phyloP scores from a whole-genome alignment of 768 basidiomycete genomes.

The Boletus rex-veris region DNA sequence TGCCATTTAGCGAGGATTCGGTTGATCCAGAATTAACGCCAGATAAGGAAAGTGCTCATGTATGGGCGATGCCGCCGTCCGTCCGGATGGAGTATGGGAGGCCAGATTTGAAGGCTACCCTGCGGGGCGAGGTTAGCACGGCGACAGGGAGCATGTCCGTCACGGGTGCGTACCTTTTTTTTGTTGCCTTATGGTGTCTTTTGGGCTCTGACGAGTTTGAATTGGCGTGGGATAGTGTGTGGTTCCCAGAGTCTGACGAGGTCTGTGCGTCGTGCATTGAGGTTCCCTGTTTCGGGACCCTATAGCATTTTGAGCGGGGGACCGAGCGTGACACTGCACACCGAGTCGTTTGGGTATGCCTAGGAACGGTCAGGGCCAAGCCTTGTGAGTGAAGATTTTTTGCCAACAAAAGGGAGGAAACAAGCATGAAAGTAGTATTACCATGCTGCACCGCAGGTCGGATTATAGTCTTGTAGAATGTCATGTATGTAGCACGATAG shows the following conservation, averaged over 20 bases:
- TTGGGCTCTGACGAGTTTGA: too few relatives aligned
- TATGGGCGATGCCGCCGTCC: constrained; percentile 11
- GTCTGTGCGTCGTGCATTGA: constrained; percentile 39
- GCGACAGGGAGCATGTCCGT: constrained; percentile 43
- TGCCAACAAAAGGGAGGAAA: too few relatives aligned
- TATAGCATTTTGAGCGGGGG: constrained; percentile 31
- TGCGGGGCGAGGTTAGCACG: constrained; percentile 36
- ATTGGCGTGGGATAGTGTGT: constrained; percentile 38
- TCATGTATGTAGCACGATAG: neutral
- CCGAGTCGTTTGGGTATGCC: constrained; percentile 42
- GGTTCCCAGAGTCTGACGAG: constrained; percentile 41
- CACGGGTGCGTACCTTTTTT: constrained; percentile 36
- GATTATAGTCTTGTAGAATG: too few relatives aligned
- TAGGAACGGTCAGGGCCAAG: constrained; percentile 5
- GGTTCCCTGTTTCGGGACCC: constrained; percentile 32
- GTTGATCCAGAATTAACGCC: constrained; percentile 19
- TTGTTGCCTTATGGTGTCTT: neutral
- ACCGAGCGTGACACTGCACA: constrained; percentile 37
- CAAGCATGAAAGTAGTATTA: neutral
- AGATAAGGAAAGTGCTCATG: constrained; percentile 3
- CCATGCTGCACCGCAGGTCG: too few relatives aligned
- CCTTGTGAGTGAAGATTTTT: too few relatives aligned
- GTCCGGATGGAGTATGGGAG: constrained; percentile 36
- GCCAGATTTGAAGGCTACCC: constrained; percentile 39
- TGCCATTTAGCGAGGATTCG: constrained; percentile 10